Evolutionary conservation across 441 rosid species (phyloP).

Genomic region (Lepidium campestre): DNA sequence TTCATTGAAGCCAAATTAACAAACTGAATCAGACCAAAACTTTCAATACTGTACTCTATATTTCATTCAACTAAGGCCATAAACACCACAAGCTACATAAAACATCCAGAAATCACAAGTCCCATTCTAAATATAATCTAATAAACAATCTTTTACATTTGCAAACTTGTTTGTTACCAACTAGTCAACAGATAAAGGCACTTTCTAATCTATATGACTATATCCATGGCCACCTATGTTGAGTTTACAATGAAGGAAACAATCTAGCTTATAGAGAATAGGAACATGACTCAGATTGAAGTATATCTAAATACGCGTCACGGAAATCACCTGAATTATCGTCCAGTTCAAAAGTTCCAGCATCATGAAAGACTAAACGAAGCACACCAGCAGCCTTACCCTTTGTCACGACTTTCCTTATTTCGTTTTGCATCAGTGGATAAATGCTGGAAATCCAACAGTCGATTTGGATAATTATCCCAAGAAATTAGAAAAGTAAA

Average conservation of each 20-base stretch:
- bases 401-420: constrained; percentile 67
- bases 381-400: constrained; percentile 91
- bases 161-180: not conserved
- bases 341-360: constrained; percentile 69
- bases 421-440: constrained; percentile 42
- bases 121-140: not conserved
- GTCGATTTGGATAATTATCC: constrained; percentile 5
- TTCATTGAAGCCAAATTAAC: not conserved
- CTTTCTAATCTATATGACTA: not conserved
- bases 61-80: not conserved
- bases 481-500: not conserved
- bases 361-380: constrained; percentile 96
- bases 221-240: not conserved
- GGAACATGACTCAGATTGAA: not conserved
- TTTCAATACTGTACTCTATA: not conserved
- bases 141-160: not conserved
- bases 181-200: not conserved
- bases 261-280: not conserved
- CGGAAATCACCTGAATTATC: constrained; percentile 44
- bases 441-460: constrained; percentile 28
- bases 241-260: not conserved
- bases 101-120: not conserved
- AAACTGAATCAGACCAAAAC: not conserved
- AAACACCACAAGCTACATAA: not conserved
- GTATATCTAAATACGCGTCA: not conserved